A percentile compares a stretch with the other conserved stretches of the same genome.
Evolutionary conservation across 2,329 filamentous ascomycete genomes (phyloP).

Genomic region (Amphichorda felina): DNA sequence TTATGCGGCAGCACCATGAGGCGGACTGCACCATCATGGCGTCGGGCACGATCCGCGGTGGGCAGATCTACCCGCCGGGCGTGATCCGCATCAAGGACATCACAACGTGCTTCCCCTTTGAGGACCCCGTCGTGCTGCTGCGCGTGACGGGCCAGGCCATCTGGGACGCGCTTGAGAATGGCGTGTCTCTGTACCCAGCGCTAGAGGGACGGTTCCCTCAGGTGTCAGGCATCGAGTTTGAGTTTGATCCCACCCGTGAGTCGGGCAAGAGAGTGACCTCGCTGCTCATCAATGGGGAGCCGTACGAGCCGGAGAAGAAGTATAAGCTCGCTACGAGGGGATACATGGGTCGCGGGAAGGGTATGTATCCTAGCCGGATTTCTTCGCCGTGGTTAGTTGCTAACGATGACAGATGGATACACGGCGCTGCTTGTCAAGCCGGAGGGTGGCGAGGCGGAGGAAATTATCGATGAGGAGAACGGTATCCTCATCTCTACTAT

Average conservation of each 20-base stretch:
- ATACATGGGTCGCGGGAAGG: conserved; percentile 80
- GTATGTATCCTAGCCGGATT: conserved; percentile 12
- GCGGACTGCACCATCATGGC: conserved; percentile 80
- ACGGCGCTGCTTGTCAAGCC: conserved; percentile 61
- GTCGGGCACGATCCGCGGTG: conserved; percentile 73
- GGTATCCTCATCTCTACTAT: conserved; percentile 79
- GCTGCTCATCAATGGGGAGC: conserved; percentile 46
- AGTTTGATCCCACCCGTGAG: conserved; percentile 53
- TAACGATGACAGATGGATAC: conserved; percentile 71
- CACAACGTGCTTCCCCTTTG: conserved; percentile 85
- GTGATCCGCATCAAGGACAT: conserved; percentile 68
- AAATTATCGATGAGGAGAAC: conserved; percentile 75
- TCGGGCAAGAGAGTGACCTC: conserved; percentile 51
- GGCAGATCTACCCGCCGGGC: conserved; percentile 79
- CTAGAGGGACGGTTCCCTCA: conserved; percentile 78
- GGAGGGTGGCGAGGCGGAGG: conserved; percentile 65
- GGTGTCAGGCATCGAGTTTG: conserved; percentile 71
- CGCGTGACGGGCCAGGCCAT: conserved; percentile 61
- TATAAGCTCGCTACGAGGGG: conserved; percentile 72
- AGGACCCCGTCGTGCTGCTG: conserved; percentile 77
- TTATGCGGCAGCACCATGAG: conserved; percentile 75
- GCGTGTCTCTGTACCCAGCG: conserved; percentile 68
- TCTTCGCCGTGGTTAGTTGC: no score
- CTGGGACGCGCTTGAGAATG: conserved; percentile 72
- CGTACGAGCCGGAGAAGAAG: conserved; percentile 47